phyloP scores from a whole-genome alignment of 179 eudicot genomes.

The Corrigiola litoralis region DNA sequence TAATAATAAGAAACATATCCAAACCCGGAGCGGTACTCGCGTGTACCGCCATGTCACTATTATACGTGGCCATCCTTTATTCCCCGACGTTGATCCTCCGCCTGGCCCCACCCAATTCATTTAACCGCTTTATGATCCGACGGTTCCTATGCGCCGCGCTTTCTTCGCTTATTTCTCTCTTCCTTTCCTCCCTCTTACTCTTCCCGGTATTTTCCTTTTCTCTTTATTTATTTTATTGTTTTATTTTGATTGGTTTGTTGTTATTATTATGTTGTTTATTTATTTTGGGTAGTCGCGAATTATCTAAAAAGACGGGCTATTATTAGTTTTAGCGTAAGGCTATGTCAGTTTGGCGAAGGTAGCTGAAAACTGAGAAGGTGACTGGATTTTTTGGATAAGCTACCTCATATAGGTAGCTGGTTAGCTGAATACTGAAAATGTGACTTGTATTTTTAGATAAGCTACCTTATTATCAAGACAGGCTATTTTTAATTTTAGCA shows the following conservation, averaged over 20 bases:
- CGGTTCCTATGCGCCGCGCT: constrained; percentile 74
- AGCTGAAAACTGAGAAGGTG: too few relatives aligned
- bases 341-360: too few relatives aligned
- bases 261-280: not conserved
- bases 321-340: not conserved
- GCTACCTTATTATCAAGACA: too few relatives aligned
- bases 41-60: constrained; percentile 55
- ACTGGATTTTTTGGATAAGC: too few relatives aligned
- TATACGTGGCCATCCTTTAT: constrained; percentile 75
- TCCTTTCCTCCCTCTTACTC: constrained; percentile 45
- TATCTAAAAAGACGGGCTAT: not conserved
- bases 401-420: too few relatives aligned
- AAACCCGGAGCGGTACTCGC: constrained; percentile 49
- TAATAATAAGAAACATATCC: too few relatives aligned
- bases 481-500: too few relatives aligned
- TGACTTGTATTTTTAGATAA: too few relatives aligned
- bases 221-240: not conserved
- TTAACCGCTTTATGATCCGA: constrained; percentile 55
- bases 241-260: not conserved
- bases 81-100: constrained; percentile 75
- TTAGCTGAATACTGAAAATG: too few relatives aligned
- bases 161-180: constrained; percentile 55
- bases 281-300: too few relatives aligned
- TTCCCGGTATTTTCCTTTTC: constrained; percentile 42
- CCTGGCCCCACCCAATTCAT: constrained; percentile 59